Evolutionary conservation across 768 basidiomycete genomes (phyloP).

Genomic region (Psilocybe sp.): DNA sequence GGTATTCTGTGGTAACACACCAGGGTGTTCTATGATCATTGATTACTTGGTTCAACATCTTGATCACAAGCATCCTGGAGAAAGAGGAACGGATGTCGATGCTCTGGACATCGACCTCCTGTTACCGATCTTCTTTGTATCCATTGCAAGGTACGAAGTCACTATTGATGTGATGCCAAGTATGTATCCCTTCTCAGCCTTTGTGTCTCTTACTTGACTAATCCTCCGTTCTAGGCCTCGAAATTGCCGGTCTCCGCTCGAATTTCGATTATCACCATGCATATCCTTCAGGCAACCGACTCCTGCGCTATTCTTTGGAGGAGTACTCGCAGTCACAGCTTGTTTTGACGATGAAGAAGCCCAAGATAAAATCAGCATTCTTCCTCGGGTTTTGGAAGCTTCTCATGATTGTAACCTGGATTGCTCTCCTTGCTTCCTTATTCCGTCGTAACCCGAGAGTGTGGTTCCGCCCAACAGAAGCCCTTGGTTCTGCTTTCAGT

Average conservation of each 20-base stretch:
- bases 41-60: constrained; percentile 60
- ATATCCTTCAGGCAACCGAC: constrained; percentile 35
- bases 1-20: constrained; percentile 49
- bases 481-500: too few relatives aligned
- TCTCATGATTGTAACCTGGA: constrained; percentile 24
- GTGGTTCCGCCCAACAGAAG: too few relatives aligned
- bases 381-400: constrained; percentile 13
- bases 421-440: constrained; percentile 22
- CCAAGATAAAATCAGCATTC: constrained; percentile 9
- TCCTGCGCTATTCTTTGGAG: constrained; percentile 56
- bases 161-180: constrained; percentile 52
- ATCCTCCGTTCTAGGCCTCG: constrained; percentile 32
- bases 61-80: constrained; percentile 19
- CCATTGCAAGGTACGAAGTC: constrained; percentile 65
- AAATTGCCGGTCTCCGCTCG: constrained; percentile 42
- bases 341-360: constrained; percentile 30
- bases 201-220: constrained; percentile 3
- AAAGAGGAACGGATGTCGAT: constrained; percentile 33
- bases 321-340: constrained; percentile 59
- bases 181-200: constrained; percentile 29
- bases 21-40: constrained; percentile 51
- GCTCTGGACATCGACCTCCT: constrained; percentile 38
- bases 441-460: too few relatives aligned
- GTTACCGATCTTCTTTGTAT: constrained; percentile 71
- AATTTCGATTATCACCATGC: constrained; percentile 55